Base-by-base conservation (phyloP, 2,329 filamentous ascomycete genomes). In the Fusarium agapanthi region DNA sequence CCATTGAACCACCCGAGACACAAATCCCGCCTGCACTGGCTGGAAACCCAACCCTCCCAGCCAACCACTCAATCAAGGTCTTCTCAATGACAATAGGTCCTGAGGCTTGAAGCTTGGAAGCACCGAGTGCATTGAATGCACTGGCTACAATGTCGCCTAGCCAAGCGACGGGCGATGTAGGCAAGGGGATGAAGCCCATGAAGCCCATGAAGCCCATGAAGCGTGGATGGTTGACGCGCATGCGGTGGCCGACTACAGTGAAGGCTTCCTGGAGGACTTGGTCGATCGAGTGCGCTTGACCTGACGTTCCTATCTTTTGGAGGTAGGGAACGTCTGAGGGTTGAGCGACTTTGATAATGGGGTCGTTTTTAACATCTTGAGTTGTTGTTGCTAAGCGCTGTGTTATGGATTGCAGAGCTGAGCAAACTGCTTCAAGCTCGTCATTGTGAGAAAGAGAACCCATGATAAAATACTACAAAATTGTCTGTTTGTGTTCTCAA, bases 1-100 rank as follows among this genome's bases (percentile, higher is more conserved):
- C 76, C 65, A 78, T 76, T n/a, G 74, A 75, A 9, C 75, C 76
- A 5, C 75, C 76, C 3, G 76, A 78, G 13, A 78, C 75, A 32
- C 65, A 76, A 16, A 77, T 53, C 2, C 76, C 73, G 1, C 76
- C 76, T 7, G 74, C 61, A 45, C 71, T 75, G 2, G 50, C 34
- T 0, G 70, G 72, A 7, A 78, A 70, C 0, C 75, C 75, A 11
- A 71, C 67, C 18, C 51, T 53, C 3, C 55, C 47, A 0, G 75
- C 73, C 4, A 78, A 38, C 76, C 76, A 78, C 28, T 70, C 67
- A 6, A 77, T 71, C 47, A 78, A n/a, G 4, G 69, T 68, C 57
- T 77, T 77, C 24, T 78, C 76, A 28, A 77, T 69, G 0, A 74
- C 71, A 26, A 75, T 67, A 18, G 76, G 71, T 0, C 76, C 76